Percentiles rank a stretch among this genome's conserved stretches.
Evolutionary conservation across 768 basidiomycete genomes (phyloP).

Genomic region (Tulasnella sp.): DNA sequence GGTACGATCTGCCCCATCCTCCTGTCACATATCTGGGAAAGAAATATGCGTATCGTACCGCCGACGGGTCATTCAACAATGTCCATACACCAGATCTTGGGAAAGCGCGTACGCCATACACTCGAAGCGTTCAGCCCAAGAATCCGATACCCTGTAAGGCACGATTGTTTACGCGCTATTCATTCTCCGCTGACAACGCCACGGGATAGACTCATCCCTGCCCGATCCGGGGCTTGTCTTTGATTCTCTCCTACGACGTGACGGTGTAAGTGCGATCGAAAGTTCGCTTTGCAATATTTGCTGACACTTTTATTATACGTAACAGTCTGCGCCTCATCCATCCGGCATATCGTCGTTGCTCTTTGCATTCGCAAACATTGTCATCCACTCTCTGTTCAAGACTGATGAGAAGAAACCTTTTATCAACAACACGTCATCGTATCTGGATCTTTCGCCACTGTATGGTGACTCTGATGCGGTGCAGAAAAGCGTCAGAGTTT

Average conservation of each 20-base stretch:
- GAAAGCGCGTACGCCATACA: conserved; percentile 68
- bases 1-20: conserved; percentile 72
- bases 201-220: conserved; percentile 30
- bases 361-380: conserved; percentile 57
- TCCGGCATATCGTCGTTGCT: conserved; percentile 18
- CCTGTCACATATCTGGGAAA: conserved; percentile 41
- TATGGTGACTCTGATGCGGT: conserved; percentile 52
- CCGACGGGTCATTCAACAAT: conserved; percentile 75
- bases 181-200: background rate
- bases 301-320: background rate
- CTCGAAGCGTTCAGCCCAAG: conserved; percentile 58
- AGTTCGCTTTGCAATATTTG: background rate
- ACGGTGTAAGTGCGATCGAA: conserved; percentile 6
- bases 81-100: conserved; percentile 58
- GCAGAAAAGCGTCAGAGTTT: conserved; percentile 39
- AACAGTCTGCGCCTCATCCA: conserved; percentile 11
- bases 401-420: conserved; percentile 41
- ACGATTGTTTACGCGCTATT: background rate
- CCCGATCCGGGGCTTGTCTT: conserved; percentile 63
- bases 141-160: conserved; percentile 30
- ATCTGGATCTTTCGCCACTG: conserved; percentile 64
- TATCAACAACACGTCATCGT: conserved; percentile 57
- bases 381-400: conserved; percentile 66
- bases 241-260: conserved; percentile 50
- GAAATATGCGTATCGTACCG: conserved; percentile 34